Percentiles rank a stretch among this genome's conserved stretches.
Conservation (phyloP, 2,329 filamentous ascomycete genomes). For the Pyricularia sp. region DNA sequence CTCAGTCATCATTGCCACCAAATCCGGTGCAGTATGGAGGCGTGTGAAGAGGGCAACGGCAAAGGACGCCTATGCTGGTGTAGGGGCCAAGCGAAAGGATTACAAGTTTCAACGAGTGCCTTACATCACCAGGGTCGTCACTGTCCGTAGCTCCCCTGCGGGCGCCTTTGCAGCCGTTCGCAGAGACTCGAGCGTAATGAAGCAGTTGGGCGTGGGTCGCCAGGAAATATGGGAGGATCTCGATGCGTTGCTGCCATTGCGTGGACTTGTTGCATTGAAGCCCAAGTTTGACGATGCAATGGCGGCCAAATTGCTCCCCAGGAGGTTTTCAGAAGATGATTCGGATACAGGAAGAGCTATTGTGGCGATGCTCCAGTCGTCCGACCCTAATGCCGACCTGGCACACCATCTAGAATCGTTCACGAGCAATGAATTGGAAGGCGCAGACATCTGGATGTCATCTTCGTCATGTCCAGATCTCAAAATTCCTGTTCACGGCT, state of each 20-base stretch:
- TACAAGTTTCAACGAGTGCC: constrained; percentile 93
- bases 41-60: constrained; percentile 71
- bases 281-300: constrained; percentile 9
- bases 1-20: constrained; percentile 85
- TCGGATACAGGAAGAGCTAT: not conserved
- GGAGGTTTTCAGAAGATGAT: not conserved
- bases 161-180: constrained; percentile 83
- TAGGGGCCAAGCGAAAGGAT: constrained; percentile 56
- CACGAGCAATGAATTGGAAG: not conserved
- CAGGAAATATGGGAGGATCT: constrained; percentile 64
- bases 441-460: constrained; percentile 28
- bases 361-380: constrained; percentile 33
- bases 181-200: constrained; percentile 71
- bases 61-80: constrained; percentile 46
- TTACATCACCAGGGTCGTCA: constrained; percentile 70
- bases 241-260: constrained; percentile 54
- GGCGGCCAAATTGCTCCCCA: not conserved
- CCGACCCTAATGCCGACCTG: constrained; percentile 54
- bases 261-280: constrained; percentile 38
- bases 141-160: constrained; percentile 76
- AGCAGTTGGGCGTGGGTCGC: constrained; percentile 52
- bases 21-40: constrained; percentile 86
- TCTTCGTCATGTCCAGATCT: constrained; percentile 54
- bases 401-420: constrained; percentile 27
- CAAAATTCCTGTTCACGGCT: constrained; percentile 68